phyloP scores from a whole-genome alignment of 1,139 yeast genomes.

The Saccharomyces hybrid region DNA sequence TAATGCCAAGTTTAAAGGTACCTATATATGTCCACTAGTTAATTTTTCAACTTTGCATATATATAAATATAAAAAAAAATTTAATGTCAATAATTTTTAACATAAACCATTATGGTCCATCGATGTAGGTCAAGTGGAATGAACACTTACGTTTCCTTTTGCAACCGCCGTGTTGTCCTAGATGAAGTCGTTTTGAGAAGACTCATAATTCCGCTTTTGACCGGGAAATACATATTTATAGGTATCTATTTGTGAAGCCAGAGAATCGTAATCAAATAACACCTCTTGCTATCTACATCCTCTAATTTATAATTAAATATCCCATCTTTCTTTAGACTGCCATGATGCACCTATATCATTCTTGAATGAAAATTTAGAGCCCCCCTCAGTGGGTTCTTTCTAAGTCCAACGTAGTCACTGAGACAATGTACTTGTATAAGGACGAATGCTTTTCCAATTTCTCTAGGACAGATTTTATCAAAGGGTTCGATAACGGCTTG shows the following conservation, averaged over 20 bases:
- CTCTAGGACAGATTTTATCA: conserved; percentile 18
- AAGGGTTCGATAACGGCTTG: conserved; percentile 5
- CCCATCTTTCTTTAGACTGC: conserved; percentile 37
- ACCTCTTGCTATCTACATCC: conserved; percentile 4
- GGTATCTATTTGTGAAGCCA: conserved; percentile 24
- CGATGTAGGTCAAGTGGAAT: neutral
- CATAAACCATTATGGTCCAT: neutral
- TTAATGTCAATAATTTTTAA: neutral
- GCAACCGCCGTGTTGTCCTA: neutral
- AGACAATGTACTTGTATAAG: conserved; percentile 34
- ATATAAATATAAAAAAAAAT: neutral
- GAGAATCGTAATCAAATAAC: conserved; percentile 21
- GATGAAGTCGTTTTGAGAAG: neutral
- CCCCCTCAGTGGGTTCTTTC: conserved; percentile 8
- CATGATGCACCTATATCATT: conserved; percentile 35
- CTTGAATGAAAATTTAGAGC: conserved; percentile 20
- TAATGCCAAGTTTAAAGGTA: neutral
- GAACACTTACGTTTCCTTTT: neutral
- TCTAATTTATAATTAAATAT: conserved; percentile 24
- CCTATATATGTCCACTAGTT: neutral
- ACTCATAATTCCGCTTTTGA: neutral
- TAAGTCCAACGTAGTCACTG: conserved; percentile 19
- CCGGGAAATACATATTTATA: neutral
- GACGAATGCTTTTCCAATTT: conserved; percentile 32
- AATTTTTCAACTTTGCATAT: neutral